Conservation (phyloP, 805 yeast species). For the Schwanniomyces yamadae region DNA sequence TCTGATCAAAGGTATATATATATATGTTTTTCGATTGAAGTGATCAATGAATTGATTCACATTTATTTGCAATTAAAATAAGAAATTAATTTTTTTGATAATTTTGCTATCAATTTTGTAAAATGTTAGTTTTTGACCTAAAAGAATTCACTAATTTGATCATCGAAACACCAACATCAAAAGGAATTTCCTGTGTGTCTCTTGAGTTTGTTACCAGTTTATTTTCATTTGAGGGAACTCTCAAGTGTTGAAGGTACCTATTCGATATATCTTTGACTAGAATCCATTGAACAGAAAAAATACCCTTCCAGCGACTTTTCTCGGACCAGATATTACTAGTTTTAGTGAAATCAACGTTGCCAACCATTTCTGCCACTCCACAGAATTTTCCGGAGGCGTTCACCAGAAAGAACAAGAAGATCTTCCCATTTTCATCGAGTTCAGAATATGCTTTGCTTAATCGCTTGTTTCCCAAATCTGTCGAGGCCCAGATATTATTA, state of each 20-base stretch:
- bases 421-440: slow-evolving; percentile 21
- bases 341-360: slow-evolving; percentile 32
- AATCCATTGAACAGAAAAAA: slow-evolving; percentile 56
- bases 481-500: slow-evolving; percentile 59
- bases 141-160: slow-evolving; percentile 41
- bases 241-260: slow-evolving; percentile 43
- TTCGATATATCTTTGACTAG: slow-evolving; percentile 52
- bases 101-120: not conserved
- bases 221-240: slow-evolving; percentile 44
- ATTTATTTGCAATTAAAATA: not conserved
- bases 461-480: slow-evolving; percentile 54
- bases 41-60: too few relatives aligned
- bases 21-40: too few relatives aligned
- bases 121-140: slow-evolving; percentile 2
- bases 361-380: slow-evolving; percentile 56
- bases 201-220: slow-evolving; percentile 58
- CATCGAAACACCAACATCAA: slow-evolving; percentile 46
- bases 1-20: too few relatives aligned
- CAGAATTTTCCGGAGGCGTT: slow-evolving; percentile 58
- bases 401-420: slow-evolving; percentile 56
- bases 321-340: slow-evolving; percentile 47
- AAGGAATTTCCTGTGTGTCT: slow-evolving; percentile 60
- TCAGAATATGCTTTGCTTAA: slow-evolving; percentile 43
- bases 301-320: slow-evolving; percentile 50
- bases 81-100: not conserved